Percentiles rank a stretch among this genome's conserved stretches.
Conservation (phyloP, 1,284 basidiomycete species). For the Phellopilus nigrolimitatus region DNA sequence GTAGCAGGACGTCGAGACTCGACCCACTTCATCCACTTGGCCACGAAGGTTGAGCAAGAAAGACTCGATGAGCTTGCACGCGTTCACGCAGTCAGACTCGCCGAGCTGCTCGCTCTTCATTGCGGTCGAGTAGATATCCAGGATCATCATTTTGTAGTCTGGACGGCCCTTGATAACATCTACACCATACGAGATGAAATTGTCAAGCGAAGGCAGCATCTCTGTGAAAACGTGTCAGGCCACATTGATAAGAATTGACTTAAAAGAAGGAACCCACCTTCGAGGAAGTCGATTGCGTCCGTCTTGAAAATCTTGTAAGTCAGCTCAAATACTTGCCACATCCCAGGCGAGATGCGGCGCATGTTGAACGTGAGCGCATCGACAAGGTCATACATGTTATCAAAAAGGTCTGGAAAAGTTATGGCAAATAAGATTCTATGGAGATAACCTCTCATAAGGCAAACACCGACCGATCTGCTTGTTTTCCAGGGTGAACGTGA, state of each 20-base stretch:
- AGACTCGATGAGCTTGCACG: conserved; percentile 82
- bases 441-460: conserved; percentile 4
- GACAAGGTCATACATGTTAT: conserved; percentile 84
- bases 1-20: no score
- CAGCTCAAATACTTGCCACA: conserved; percentile 86
- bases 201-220: conserved; percentile 87
- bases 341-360: conserved; percentile 67
- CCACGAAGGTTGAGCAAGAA: conserved; percentile 78
- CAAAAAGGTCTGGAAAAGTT: conserved; percentile 64
- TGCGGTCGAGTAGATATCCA: conserved; percentile 81
- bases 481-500: conserved; percentile 73
- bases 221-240: conserved; percentile 41
- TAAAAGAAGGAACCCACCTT: conserved; percentile 45
- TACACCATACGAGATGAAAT: conserved; percentile 83
- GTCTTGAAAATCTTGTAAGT: conserved; percentile 84
- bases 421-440: neutral
- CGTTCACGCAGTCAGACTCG: conserved; percentile 79
- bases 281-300: conserved; percentile 81
- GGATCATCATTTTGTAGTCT: conserved; percentile 77
- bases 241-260: conserved; percentile 1
- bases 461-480: conserved; percentile 60
- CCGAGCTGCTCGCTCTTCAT: conserved; percentile 73
- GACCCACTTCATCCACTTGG: conserved; percentile 67
- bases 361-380: conserved; percentile 85
- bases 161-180: conserved; percentile 68